Evolutionary conservation across 495 filamentous ascomycete genomes (phyloP).

Genomic region (Xylaria curta): DNA sequence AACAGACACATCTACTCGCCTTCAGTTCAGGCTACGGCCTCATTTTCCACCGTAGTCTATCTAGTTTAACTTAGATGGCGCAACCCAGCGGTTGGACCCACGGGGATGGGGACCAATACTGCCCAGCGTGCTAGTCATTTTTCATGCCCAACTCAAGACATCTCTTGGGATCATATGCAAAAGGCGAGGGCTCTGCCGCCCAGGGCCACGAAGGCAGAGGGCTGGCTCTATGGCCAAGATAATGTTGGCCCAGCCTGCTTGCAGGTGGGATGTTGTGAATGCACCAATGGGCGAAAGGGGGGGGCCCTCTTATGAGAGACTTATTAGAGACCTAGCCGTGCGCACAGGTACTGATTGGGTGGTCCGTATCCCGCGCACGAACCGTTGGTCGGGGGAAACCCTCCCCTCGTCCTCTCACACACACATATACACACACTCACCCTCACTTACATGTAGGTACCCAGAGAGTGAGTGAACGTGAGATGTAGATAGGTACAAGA

Average conservation of each 20-base stretch:
- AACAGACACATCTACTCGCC: background rate
- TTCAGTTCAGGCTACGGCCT: background rate
- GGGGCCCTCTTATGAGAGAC: slow-evolving; percentile 4
- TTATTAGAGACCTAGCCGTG: slow-evolving; percentile 13
- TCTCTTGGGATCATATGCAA: background rate
- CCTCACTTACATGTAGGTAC: background rate
- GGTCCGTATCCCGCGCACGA: slow-evolving; percentile 14
- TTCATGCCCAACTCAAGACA: background rate
- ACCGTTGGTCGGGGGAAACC: background rate
- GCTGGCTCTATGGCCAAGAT: slow-evolving; percentile 17
- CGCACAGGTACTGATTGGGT: slow-evolving; percentile 12
- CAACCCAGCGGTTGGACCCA: background rate
- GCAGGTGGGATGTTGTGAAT: slow-evolving; percentile 16
- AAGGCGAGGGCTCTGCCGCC: background rate
- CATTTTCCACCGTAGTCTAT: slow-evolving; percentile 5
- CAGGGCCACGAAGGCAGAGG: background rate
- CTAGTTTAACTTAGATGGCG: background rate
- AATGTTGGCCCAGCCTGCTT: slow-evolving; percentile 21
- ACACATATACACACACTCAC: too few species aligned
- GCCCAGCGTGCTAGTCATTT: background rate
- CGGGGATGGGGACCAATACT: slow-evolving; percentile 2
- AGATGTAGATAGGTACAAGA: background rate
- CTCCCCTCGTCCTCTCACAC: too few species aligned
- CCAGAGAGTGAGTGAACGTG: background rate
- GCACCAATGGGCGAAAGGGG: slow-evolving; percentile 6